A percentile compares a stretch with the other conserved stretches of the same genome.
Evolutionary conservation across 208 protist genomes (phyloP).

Genomic region (Crithidia mellificae): DNA sequence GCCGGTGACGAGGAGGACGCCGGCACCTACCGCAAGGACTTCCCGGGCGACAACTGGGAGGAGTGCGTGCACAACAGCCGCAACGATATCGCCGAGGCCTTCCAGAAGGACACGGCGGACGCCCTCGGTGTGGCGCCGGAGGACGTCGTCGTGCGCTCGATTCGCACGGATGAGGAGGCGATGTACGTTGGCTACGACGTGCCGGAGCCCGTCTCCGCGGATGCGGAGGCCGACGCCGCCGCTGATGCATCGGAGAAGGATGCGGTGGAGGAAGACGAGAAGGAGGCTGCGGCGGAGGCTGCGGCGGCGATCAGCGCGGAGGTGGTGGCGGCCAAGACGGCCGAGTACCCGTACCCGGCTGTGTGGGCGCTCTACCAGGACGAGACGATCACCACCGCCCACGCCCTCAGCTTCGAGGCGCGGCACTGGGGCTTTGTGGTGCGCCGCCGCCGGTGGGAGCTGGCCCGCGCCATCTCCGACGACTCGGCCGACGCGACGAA

Average conservation of each 20-base stretch:
- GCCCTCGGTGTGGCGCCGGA: constrained; percentile 29
- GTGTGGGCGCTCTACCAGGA: constrained; percentile 52
- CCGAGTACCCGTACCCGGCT: constrained; percentile 40
- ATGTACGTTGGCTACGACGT: constrained; percentile 41
- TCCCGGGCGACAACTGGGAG: constrained; percentile 47
- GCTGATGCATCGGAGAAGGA: constrained; percentile 3
- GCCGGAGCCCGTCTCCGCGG: neutral
- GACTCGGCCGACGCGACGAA: constrained; percentile 41
- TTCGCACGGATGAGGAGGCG: constrained; percentile 28
- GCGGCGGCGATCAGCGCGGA: constrained; percentile 1
- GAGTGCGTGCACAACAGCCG: constrained; percentile 34
- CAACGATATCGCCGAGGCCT: constrained; percentile 38
- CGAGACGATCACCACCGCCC: constrained; percentile 30
- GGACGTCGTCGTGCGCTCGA: constrained; percentile 17
- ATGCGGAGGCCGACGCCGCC: too few species aligned
- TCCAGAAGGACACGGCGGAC: constrained; percentile 43
- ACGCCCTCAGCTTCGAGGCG: constrained; percentile 47
- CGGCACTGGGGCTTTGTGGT: constrained; percentile 51
- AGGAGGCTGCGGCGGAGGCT: neutral
- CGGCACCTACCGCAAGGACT: constrained; percentile 28
- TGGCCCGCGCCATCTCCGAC: constrained; percentile 42
- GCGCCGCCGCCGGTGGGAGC: constrained; percentile 37
- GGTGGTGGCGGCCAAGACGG: constrained; percentile 14
- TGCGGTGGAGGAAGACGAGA: neutral
- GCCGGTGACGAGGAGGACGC: constrained; percentile 14